phyloP scores from a whole-genome alignment of 345 rosid genomes.

The Anastatica hierochuntica region DNA sequence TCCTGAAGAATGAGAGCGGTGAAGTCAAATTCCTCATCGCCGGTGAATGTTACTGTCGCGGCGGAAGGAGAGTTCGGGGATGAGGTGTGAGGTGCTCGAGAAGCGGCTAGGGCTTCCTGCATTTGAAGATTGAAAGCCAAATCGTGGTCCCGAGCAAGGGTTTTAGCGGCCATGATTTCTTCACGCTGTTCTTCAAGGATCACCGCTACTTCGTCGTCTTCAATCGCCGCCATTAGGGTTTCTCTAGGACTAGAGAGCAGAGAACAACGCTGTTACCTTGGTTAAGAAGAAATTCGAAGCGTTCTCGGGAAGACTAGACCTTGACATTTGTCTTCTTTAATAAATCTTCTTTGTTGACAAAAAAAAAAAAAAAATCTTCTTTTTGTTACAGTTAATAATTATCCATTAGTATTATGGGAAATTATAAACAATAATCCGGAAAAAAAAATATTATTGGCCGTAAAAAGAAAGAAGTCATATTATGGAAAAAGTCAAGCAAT shows the following conservation, averaged over 20 bases:
- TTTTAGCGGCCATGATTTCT: slow-evolving; percentile 37
- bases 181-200: slow-evolving; percentile 33
- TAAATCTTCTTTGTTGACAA: not conserved
- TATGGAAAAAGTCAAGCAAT: too few relatives aligned
- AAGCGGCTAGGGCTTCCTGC: slow-evolving; percentile 48
- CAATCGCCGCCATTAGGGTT: slow-evolving; percentile 4
- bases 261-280: slow-evolving; percentile 6
- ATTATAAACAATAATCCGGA: too few relatives aligned
- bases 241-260: not conserved
- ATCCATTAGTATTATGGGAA: too few relatives aligned
- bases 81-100: slow-evolving; percentile 24
- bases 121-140: slow-evolving; percentile 58
- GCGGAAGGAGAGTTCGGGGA: not conserved
- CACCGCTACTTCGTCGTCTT: slow-evolving; percentile 16
- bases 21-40: slow-evolving; percentile 21
- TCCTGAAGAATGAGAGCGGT: slow-evolving; percentile 33
- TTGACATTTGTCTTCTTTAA: slow-evolving; percentile 3
- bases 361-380: too few relatives aligned
- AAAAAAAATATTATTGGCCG: too few relatives aligned
- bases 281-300: slow-evolving; percentile 9
- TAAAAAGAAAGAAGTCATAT: too few relatives aligned
- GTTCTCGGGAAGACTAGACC: not conserved
- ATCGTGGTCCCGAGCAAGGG: slow-evolving; percentile 39
- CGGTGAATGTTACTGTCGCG: not conserved
- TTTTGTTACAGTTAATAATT: too few relatives aligned